Conservation (phyloP, 371 early-diverging fungal genomes). For the Cokeromyces recurvatus region DNA sequence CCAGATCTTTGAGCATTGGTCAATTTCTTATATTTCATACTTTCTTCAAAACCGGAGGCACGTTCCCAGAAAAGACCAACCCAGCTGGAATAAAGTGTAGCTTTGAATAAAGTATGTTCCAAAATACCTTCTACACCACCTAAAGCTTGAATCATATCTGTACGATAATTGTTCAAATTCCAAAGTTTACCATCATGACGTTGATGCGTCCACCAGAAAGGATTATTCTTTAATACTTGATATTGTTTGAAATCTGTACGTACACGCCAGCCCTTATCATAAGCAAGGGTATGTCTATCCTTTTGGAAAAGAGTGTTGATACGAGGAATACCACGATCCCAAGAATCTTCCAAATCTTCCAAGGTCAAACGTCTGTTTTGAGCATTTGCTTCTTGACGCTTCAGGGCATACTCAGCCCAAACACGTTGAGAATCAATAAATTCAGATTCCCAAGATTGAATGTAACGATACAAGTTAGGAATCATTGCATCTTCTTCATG, state of each 20-base stretch:
- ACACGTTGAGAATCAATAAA: slow-evolving; percentile 98
- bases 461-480: slow-evolving; percentile 96
- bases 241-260: slow-evolving; percentile 97
- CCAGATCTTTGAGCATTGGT: slow-evolving; percentile 99
- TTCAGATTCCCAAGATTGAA: slow-evolving; percentile 98
- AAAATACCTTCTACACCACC: slow-evolving; percentile 98
- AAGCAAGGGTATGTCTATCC: slow-evolving; percentile 96
- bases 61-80: slow-evolving; percentile 99
- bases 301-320: slow-evolving; percentile 96
- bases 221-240: slow-evolving; percentile 91
- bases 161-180: slow-evolving; percentile 95
- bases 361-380: slow-evolving; percentile 93
- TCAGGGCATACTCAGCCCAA: slow-evolving; percentile 98
- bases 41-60: slow-evolving; percentile 51
- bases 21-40: slow-evolving; percentile 86
- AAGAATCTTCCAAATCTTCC: slow-evolving; percentile 96
- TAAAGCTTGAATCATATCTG: slow-evolving; percentile 97
- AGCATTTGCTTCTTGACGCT: slow-evolving; percentile 94
- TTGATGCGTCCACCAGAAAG: slow-evolving; percentile 94
- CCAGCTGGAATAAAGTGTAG: slow-evolving; percentile 96
- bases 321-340: slow-evolving; percentile 99
- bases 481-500: slow-evolving; percentile 97
- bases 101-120: slow-evolving; percentile 98
- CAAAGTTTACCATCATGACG: slow-evolving; percentile 98
- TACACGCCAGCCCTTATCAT: slow-evolving; percentile 99